Evolutionary conservation across 2,329 filamentous ascomycete species (phyloP).

Genomic region (Microcera coccophila): DNA sequence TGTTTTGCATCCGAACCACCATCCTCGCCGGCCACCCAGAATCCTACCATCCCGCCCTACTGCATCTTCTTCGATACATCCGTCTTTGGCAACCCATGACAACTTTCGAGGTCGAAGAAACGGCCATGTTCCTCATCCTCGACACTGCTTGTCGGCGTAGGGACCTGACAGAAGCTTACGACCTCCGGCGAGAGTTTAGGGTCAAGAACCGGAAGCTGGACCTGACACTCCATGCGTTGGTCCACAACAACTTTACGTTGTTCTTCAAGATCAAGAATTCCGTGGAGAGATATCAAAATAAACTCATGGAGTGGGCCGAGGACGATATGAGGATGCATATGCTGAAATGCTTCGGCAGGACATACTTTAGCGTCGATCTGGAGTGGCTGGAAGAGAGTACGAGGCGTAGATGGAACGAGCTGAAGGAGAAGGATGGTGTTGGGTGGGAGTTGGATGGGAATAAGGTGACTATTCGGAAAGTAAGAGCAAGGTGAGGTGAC

Average conservation of each 20-base stretch:
- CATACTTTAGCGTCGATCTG: constrained; percentile 71
- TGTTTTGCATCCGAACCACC: constrained; percentile 83
- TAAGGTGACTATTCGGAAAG: constrained; percentile 69
- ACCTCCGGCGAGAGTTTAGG: constrained; percentile 56
- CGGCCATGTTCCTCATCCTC: constrained; percentile 75
- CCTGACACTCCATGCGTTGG: constrained; percentile 63
- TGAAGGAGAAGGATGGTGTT: constrained; percentile 66
- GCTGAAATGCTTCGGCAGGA: constrained; percentile 79
- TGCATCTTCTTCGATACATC: constrained; percentile 70
- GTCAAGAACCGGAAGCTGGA: constrained; percentile 68
- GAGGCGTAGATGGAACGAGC: constrained; percentile 65
- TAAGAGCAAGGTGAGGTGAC: constrained; percentile 38
- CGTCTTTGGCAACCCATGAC: constrained; percentile 66
- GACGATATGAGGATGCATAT: constrained; percentile 69
- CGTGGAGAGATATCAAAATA: constrained; percentile 76
- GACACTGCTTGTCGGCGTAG: constrained; percentile 83
- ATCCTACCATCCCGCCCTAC: constrained; percentile 83
- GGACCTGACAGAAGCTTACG: constrained; percentile 69
- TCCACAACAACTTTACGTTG: constrained; percentile 75
- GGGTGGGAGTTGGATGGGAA: constrained; percentile 78
- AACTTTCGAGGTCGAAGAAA: constrained; percentile 69
- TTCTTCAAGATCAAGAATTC: constrained; percentile 68
- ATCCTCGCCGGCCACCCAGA: constrained; percentile 79
- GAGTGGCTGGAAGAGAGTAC: constrained; percentile 66
- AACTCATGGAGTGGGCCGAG: constrained; percentile 78